A percentile compares a stretch with the other conserved stretches of the same genome.
phyloP scores from a whole-genome alignment of 1,139 yeast genomes.

The Saccharomyces hybrid region DNA sequence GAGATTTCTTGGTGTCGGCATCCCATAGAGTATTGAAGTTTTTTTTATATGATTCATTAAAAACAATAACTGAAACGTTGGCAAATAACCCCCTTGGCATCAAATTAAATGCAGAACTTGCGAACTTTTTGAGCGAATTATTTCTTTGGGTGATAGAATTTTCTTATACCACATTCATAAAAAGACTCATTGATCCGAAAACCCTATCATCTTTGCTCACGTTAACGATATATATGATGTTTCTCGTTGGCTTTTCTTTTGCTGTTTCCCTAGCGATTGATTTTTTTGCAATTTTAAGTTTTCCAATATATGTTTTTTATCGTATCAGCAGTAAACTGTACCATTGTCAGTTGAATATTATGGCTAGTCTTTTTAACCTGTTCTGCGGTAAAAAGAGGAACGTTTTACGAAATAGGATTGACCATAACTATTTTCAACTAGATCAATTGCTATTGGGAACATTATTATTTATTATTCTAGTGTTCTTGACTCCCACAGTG shows the following conservation, averaged over 20 bases:
- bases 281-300: constrained; percentile 50
- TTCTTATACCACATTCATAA: constrained; percentile 42
- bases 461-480: constrained; percentile 68
- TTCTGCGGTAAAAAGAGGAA: constrained; percentile 89
- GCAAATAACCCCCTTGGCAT: constrained; percentile 93
- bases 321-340: constrained; percentile 73
- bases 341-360: constrained; percentile 60
- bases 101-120: constrained; percentile 80
- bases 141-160: constrained; percentile 77
- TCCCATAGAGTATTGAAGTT: constrained; percentile 13
- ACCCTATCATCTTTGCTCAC: constrained; percentile 32
- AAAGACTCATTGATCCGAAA: constrained; percentile 21
- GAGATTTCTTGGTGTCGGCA: constrained; percentile 25
- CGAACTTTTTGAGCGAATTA: constrained; percentile 78
- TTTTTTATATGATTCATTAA: constrained; percentile 35
- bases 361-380: constrained; percentile 70
- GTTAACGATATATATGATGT: constrained; percentile 39
- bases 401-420: constrained; percentile 75
- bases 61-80: constrained; percentile 58
- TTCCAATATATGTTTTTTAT: constrained; percentile 73
- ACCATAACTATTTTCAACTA: constrained; percentile 71
- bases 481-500: constrained; percentile 80
- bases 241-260: constrained; percentile 57
- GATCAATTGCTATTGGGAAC: constrained; percentile 89
- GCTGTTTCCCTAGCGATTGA: constrained; percentile 63